Evolutionary conservation across 495 filamentous ascomycete genomes (phyloP), one percentile per base, ranked within the genome.

Genomic region (Astrothelium subdiscretum): DNA sequence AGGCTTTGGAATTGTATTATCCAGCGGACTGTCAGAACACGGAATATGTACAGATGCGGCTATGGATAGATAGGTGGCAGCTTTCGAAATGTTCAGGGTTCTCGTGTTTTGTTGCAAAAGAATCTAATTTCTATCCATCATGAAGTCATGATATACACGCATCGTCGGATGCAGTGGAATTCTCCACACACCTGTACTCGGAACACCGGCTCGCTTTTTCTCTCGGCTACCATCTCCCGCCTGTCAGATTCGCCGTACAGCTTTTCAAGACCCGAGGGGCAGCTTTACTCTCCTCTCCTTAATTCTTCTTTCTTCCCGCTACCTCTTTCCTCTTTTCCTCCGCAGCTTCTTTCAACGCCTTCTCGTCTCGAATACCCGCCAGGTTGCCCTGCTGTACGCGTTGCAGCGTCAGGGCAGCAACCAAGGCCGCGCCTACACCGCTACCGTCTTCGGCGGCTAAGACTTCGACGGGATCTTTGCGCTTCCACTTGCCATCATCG

Each of bases 391-490:
- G 80, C 77, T 86, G 83, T 65, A 91, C 84, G 29, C 91, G 78
- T 82, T 96, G 89, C 72, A 97, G 73, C 18, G 92, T 97, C 74
- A 97, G 76, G 29, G 92, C 92, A 18, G 92, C 92, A 78, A 97
- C 96, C 54, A 97, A 76, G 0, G 92, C 92, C 60, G 92, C 92
- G 60, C 92, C 92, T n/a, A 97, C 92, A 82, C 92, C 92, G 62
- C 84, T 89, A 63, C 92, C 92, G 73, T 97, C 92, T 78, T 97
- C 92, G 32, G 92, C 91, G 24, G 90, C 86, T 68, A 91, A 67
- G 64, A 97, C 87, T 75, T 85, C 83, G 38, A 97, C 85, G 48
- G 90, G 91, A 72, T 97, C 92, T 31, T 66, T 52, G 1, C 67
- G 65, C 24, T 63, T 62, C 70, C 87, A 82, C 72, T 88, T 87